phyloP scores from a whole-genome alignment of 306 rosid genomes.

The Vigna mungo region DNA sequence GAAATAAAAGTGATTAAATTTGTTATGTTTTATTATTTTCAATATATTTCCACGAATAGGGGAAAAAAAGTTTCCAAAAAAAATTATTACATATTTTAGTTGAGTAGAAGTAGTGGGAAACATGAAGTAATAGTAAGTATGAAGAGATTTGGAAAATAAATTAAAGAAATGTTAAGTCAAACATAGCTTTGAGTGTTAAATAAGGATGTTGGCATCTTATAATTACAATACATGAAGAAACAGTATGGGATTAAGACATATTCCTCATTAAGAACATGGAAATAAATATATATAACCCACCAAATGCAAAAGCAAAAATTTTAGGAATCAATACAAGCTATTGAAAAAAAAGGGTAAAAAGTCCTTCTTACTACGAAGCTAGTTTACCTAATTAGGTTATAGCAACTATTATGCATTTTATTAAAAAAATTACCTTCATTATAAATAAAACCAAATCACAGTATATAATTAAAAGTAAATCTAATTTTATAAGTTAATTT shows the following conservation, averaged over 20 bases:
- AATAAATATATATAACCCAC: background rate
- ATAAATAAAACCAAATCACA: too few relatives aligned
- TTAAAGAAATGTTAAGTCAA: slow-evolving; percentile 6
- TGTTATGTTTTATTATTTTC: too few relatives aligned
- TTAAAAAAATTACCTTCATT: too few relatives aligned
- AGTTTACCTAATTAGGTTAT: slow-evolving; percentile 40
- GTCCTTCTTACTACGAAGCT: slow-evolving; percentile 2
- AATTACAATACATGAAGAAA: slow-evolving; percentile 23
- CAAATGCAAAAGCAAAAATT: slow-evolving; percentile 35
- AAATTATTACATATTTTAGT: too few relatives aligned
- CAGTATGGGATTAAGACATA: slow-evolving; percentile 18
- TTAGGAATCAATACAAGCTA: background rate
- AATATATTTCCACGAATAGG: too few relatives aligned
- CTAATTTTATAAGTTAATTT: too few relatives aligned
- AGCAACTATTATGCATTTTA: background rate
- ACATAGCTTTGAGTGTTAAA: slow-evolving; percentile 28
- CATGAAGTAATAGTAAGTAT: too few relatives aligned
- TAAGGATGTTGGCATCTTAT: slow-evolving; percentile 11
- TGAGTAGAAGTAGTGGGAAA: too few relatives aligned
- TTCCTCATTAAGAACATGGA: background rate
- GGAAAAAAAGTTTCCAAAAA: too few relatives aligned
- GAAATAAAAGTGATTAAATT: too few relatives aligned
- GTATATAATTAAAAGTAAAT: too few relatives aligned
- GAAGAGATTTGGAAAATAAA: too few relatives aligned
- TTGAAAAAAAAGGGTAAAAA: slow-evolving; percentile 6